A percentile compares a stretch with the other conserved stretches of the same genome.
phyloP scores from a whole-genome alignment of 1,284 basidiomycete genomes.

The Melampsora medusae region DNA sequence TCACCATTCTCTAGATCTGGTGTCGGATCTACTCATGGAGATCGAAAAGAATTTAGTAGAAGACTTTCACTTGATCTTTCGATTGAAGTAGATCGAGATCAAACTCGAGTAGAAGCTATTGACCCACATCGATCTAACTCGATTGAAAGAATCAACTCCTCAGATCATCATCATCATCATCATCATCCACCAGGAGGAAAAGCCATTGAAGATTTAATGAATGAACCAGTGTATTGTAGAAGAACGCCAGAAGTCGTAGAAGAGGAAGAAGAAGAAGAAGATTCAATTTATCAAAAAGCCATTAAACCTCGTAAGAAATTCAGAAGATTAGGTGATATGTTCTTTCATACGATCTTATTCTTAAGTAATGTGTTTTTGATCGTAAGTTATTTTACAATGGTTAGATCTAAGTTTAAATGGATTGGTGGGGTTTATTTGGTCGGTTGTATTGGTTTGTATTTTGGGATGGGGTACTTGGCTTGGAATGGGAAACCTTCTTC shows the following conservation, averaged over 20 bases:
- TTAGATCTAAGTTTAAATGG: neutral
- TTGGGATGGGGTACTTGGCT: conserved; percentile 15
- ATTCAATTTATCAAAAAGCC: neutral
- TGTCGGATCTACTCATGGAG: neutral
- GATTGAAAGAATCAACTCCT: neutral
- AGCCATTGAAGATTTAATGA: neutral
- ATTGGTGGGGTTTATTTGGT: neutral
- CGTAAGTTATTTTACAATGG: conserved; percentile 5
- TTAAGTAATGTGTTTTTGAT: conserved; percentile 20
- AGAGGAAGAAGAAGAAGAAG: conserved; percentile 35
- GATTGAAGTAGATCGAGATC: neutral
- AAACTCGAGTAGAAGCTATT: neutral
- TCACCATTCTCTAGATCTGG: neutral
- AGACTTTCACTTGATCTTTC: conserved; percentile 7
- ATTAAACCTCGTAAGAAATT: conserved; percentile 16
- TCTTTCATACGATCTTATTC: conserved; percentile 15
- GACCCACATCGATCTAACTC: neutral
- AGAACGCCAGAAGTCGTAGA: neutral
- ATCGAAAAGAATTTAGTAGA: neutral
- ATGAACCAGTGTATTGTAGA: neutral
- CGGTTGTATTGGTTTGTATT: neutral
- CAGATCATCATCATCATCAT: neutral
- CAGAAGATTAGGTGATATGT: conserved; percentile 13
- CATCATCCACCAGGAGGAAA: neutral
- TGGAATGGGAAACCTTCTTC: conserved; percentile 19